Evolutionary conservation across 148 eudicot genomes (phyloP), one percentile per base, ranked within the genome.

Genomic region (Vaccinium corymbosum): DNA sequence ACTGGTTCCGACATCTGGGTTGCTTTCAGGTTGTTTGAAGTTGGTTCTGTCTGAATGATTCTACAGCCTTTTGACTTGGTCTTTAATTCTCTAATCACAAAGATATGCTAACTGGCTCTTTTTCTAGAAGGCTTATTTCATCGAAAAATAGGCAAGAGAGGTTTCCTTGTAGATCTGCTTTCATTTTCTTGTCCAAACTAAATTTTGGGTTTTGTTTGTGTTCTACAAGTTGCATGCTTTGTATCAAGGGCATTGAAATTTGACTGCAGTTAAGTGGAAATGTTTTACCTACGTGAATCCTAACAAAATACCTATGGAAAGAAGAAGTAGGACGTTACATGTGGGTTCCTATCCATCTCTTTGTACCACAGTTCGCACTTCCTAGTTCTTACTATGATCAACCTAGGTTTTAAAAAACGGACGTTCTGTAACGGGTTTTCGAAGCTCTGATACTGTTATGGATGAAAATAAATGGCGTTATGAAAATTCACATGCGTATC

Each of bases 21-120:
- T 22, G 64, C 62, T 78, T 53, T 78, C 42, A 53, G 80, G 64
- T 78, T 79, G 22, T 79, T 79, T 78, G 20, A 76, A 76, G 57
- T 50, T 22, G 57, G 57, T 16, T 32, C 70, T 55, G 14, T 56
- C 56, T 56, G 70, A 59, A 80, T 20, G 35, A 6, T 78, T 62
- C 25, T 52, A 51, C 42, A 52, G 52, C 50, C 62, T 5, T 52
- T 13, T 66, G 35, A 25, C 35, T 66, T 66, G 35, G 25, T 66
- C 35, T 66, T 66, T 66, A 66, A 22, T 66, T 27, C 25, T 10
- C 16, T 66, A 25, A 27, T 49, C 9, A 2, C 17, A 7, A 46
- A 62, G 83, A 42, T 7, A n/a, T n/a, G 53, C 19, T 17, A n/a
- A 48, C 2, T 5, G 16, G 82, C 52, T 4, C 5, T 12, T 61